Percentiles rank a stretch among this genome's conserved stretches.
Evolutionary conservation across 2,329 filamentous ascomycete species (phyloP).

Genomic region (Tolypocladium inflatum): DNA sequence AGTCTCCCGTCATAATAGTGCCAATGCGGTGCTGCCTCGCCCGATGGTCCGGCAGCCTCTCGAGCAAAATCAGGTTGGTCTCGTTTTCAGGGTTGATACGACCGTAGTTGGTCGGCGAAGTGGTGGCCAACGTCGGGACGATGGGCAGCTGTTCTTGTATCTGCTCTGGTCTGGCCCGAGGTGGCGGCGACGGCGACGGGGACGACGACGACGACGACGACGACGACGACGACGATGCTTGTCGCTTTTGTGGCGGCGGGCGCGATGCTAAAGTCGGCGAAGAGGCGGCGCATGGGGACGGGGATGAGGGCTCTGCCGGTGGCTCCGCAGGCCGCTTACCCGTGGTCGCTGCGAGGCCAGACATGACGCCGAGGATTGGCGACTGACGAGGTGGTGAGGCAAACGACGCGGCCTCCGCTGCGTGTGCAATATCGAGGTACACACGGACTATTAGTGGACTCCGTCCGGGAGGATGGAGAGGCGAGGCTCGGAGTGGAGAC

Average conservation of each 20-base stretch:
- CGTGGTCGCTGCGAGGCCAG: neutral
- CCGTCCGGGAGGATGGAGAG: neutral
- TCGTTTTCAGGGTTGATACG: conserved; percentile 26
- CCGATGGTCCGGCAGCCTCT: conserved; percentile 14
- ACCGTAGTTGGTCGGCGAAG: conserved; percentile 18
- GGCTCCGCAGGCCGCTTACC: conserved; percentile 3
- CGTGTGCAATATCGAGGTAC: neutral
- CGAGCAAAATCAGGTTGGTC: conserved; percentile 19
- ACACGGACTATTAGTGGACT: neutral
- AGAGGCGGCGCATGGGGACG: neutral
- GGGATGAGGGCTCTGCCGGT: neutral
- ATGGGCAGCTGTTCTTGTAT: conserved; percentile 4
- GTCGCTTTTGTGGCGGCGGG: neutral
- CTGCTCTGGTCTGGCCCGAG: neutral
- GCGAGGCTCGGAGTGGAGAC: neutral
- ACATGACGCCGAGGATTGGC: conserved; percentile 1
- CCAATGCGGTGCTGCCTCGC: conserved; percentile 1
- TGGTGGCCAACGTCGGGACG: conserved; percentile 8
- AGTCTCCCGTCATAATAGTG: neutral
- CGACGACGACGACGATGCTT: neutral
- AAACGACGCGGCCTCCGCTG: neutral
- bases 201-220: neutral
- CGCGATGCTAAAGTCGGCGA: neutral
- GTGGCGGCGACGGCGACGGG: neutral
- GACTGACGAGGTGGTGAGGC: neutral